Conservation (phyloP, 1,284 basidiomycete species). For the Somion occarium region DNA sequence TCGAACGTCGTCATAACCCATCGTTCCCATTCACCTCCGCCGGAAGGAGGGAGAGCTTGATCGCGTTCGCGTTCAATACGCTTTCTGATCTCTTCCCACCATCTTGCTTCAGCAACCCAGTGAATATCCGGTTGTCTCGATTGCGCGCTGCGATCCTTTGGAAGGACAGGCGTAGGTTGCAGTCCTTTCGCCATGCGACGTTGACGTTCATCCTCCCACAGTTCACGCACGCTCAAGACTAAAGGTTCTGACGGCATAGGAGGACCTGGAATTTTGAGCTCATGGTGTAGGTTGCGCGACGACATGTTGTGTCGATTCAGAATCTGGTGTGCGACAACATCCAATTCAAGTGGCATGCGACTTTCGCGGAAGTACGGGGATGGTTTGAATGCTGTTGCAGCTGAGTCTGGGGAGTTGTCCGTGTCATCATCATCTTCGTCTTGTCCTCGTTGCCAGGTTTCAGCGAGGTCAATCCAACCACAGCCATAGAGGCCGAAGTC, state of each 20-base stretch:
- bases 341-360: conserved; percentile 79
- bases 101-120: conserved; percentile 68
- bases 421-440: conserved; percentile 6
- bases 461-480: conserved; percentile 74
- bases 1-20: conserved; percentile 88
- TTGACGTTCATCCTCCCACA: conserved; percentile 92
- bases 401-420: conserved; percentile 9
- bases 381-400: conserved; percentile 26
- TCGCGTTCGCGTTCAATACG: conserved; percentile 50
- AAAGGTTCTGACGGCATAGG: conserved; percentile 66
- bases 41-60: conserved; percentile 20
- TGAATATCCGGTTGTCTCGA: conserved; percentile 50
- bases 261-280: conserved; percentile 54
- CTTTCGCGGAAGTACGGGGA: conserved; percentile 65
- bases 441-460: conserved; percentile 52
- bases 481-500: conserved; percentile 97
- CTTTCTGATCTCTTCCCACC: conserved; percentile 59
- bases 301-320: conserved; percentile 72
- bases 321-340: conserved; percentile 79
- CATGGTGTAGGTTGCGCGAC: conserved; percentile 72
- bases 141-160: conserved; percentile 59
- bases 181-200: conserved; percentile 66
- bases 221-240: conserved; percentile 83
- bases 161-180: conserved; percentile 61
- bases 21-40: conserved; percentile 42